Evolutionary conservation across 2,329 filamentous ascomycete species (phyloP).

Genomic region (Hymenoscyphus albidus): DNA sequence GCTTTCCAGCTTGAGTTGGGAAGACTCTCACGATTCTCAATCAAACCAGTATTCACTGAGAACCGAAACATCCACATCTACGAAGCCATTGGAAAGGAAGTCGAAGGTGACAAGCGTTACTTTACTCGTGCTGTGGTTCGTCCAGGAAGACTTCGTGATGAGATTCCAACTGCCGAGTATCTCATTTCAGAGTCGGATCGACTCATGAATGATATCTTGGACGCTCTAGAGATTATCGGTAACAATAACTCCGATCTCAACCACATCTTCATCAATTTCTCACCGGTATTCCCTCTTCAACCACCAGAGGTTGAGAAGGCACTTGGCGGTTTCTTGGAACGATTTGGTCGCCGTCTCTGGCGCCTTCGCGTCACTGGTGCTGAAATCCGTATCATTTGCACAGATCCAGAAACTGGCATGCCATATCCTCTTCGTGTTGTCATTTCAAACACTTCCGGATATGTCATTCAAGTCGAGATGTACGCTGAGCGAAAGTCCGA

Average conservation of each 20-base stretch:
- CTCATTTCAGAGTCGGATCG: conserved; percentile 95
- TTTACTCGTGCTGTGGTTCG: conserved; percentile 95
- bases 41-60: conserved; percentile 97
- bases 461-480: conserved; percentile 95
- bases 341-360: conserved; percentile 93
- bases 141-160: conserved; percentile 88
- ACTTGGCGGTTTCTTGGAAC: conserved; percentile 90
- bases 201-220: conserved; percentile 94
- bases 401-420: conserved; percentile 75
- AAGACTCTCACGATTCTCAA: conserved; percentile 93
- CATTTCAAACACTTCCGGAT: conserved; percentile 97
- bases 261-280: conserved; percentile 99
- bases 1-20: conserved; percentile 98
- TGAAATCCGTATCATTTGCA: conserved; percentile 98
- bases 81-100: conserved; percentile 90
- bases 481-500: conserved; percentile 98
- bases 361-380: conserved; percentile 93
- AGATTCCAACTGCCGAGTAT: conserved; percentile 98
- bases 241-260: conserved; percentile 99
- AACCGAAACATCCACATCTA: conserved; percentile 99
- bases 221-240: conserved; percentile 95
- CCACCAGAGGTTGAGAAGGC: conserved; percentile 89
- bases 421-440: conserved; percentile 92
- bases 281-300: conserved; percentile 87
- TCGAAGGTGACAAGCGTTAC: conserved; percentile 96